phyloP scores from a whole-genome alignment of 2,329 filamentous ascomycete genomes.

The Neoarthrinium moseri region DNA sequence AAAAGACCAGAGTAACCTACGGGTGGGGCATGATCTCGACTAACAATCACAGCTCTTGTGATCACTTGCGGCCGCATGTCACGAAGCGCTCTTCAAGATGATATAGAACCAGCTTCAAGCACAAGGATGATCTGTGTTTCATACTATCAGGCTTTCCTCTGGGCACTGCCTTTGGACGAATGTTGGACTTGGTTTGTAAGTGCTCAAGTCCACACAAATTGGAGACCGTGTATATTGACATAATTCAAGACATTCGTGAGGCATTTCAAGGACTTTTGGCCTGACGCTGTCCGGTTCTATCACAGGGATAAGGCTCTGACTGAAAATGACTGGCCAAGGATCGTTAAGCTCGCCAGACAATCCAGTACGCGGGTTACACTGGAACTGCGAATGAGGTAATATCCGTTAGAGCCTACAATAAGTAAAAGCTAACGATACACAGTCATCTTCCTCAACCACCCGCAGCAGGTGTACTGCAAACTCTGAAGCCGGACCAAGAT shows the following conservation, averaged over 20 bases:
- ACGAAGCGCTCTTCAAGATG: conserved; percentile 1
- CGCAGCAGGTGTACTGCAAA: conserved; percentile 10
- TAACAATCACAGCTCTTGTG: conserved; percentile 14
- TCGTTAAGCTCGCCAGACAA: conserved; percentile 15
- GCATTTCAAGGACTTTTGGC: conserved; percentile 24
- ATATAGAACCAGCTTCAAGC: conserved; percentile 11
- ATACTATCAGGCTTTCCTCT: conserved; percentile 17
- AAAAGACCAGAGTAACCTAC: neutral
- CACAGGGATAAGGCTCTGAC: conserved; percentile 13
- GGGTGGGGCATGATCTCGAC: no score
- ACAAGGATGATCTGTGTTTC: conserved; percentile 15
- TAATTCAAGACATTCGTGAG: conserved; percentile 16
- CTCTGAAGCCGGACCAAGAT: neutral
- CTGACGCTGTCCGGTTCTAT: conserved; percentile 17
- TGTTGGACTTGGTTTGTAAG: conserved; percentile 25
- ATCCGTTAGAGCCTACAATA: neutral
- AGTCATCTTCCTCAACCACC: conserved; percentile 14
- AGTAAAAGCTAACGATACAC: neutral
- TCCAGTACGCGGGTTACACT: conserved; percentile 14
- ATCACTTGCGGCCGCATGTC: conserved; percentile 20
- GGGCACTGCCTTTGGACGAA: conserved; percentile 20
- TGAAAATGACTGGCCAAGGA: conserved; percentile 17
- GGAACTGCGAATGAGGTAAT: conserved; percentile 17
- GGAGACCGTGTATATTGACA: neutral
- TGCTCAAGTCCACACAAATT: neutral